Conservation (phyloP, 768 basidiomycete species). For the Crepidotus variabilis region DNA sequence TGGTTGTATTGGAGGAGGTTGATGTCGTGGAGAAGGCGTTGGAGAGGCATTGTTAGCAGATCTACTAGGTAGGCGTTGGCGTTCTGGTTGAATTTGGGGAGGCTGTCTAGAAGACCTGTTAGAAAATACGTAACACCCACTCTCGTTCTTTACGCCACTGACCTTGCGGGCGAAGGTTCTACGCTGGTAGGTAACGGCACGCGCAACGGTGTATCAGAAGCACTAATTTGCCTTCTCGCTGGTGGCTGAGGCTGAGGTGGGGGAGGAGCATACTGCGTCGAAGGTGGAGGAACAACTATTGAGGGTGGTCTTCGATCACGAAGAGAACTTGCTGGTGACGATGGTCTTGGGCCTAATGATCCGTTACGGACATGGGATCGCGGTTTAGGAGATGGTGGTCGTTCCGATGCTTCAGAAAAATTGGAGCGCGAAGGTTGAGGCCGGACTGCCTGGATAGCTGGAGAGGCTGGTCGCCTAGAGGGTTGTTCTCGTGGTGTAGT, state of each 20-base stretch:
- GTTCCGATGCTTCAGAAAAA: not conserved
- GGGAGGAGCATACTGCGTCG: slow-evolving; percentile 16
- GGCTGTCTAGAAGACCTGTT: not conserved
- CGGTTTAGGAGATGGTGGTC: slow-evolving; percentile 11
- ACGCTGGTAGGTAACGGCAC: not conserved
- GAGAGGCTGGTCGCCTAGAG: not conserved
- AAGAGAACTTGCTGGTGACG: slow-evolving; percentile 18
- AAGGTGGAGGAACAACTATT: slow-evolving; percentile 27
- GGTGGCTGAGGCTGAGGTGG: slow-evolving; percentile 8
- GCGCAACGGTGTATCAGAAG: not conserved
- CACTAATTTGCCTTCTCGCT: not conserved
- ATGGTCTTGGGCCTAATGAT: slow-evolving; percentile 10
- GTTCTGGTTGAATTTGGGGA: not conserved
- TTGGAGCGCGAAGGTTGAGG: slow-evolving; percentile 3
- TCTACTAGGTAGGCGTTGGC: slow-evolving; percentile 5
- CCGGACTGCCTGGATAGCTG: slow-evolving; percentile 3
- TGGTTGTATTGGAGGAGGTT: slow-evolving; percentile 10
- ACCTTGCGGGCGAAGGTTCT: not conserved
- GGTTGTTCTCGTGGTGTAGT: slow-evolving; percentile 7
- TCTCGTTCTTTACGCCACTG: not conserved
- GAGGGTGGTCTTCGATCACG: slow-evolving; percentile 31
- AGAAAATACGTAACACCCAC: not conserved
- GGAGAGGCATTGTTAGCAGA: slow-evolving; percentile 13
- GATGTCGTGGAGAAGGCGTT: slow-evolving; percentile 15
- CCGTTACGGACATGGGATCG: slow-evolving; percentile 1